Evolutionary conservation across 1,284 basidiomycete species (phyloP), one percentile per base, ranked within the genome.

Genomic region (Exsudoporus floridanus): DNA sequence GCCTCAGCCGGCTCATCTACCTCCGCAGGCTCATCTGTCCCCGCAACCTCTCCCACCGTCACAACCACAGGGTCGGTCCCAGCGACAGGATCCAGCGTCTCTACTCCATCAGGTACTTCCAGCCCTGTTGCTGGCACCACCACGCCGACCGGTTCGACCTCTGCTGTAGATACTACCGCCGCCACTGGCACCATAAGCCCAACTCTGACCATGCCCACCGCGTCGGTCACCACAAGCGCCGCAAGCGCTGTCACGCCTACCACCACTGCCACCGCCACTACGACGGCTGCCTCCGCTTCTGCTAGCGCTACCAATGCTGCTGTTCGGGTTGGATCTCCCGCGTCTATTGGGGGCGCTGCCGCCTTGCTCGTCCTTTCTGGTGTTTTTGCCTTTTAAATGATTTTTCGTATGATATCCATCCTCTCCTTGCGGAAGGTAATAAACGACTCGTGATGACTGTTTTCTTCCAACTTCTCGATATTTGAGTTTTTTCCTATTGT

Each of bases 1-100:
- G 72, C 49, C 40, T 7, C 36, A 25, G 3, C 78, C 5, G 55
- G 73, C 40, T 73, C 79, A 39, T 64, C 81, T 41, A 70, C 82
- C 2, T 75, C 83, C 1, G 60, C 77, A 19, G 63, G 54, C 33
- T 46, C 60, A 13, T 40, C 59, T 5, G 42, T 46, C 14, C 19
- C 65, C 0, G 50, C 19, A 46, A 54, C 54, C 1, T 30, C 65
- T 7, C 7, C 46, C 31, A 28, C 55, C 1, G 43, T 0, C 23
- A 5, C 23, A 23, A 23, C 23, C 23, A 23, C 23, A 5, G 23
- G 23, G 23, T 23, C 28, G 12, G 28, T 13, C 8, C 50, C 61
- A 2, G 3, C 7, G 10, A 46, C 53, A 2, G 45, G 3, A 8
- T 10, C 50, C 5, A 37, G 45, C 19, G 14, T 25, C 23, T 35